Conservation (phyloP, 225 moss, liverwort and hornwort genomes). For the Sphagnum tenellum region DNA sequence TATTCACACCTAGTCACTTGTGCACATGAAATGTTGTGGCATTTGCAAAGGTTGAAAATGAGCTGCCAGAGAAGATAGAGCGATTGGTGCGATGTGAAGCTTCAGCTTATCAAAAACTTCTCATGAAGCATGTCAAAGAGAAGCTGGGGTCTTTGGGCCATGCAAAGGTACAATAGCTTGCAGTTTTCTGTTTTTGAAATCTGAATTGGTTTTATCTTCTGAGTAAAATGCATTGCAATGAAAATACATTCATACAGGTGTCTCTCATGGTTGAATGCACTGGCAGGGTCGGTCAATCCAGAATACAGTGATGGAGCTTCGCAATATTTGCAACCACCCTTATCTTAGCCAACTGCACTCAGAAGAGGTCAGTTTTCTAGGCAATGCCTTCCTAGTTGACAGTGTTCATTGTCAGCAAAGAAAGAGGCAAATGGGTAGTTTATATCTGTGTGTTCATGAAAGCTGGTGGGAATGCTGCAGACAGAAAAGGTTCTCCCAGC, state of each 20-base stretch:
- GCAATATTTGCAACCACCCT: constrained; percentile 98
- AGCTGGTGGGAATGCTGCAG: constrained; percentile 27
- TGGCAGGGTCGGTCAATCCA: constrained; percentile 91
- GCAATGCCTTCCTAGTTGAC: too few species aligned
- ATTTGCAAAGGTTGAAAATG: constrained; percentile 82
- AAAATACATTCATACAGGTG: not conserved
- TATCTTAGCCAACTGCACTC: constrained; percentile 97
- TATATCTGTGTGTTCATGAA: too few species aligned
- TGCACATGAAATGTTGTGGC: constrained; percentile 1
- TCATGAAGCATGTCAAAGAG: constrained; percentile 96
- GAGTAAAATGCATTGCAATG: not conserved
- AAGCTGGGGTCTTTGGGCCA: constrained; percentile 76
- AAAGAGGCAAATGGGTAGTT: not conserved
- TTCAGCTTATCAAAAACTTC: constrained; percentile 89
- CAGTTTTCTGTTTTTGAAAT: not conserved
- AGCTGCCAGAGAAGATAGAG: constrained; percentile 98
- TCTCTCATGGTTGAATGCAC: not conserved
- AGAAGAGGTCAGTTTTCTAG: constrained; percentile 53
- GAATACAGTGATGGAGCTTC: constrained; percentile 98
- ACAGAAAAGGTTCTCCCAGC: constrained; percentile 77
- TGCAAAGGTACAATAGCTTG: constrained; percentile 60
- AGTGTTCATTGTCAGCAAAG: not conserved
- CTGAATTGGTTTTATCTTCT: not conserved
- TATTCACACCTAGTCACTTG: too few species aligned
- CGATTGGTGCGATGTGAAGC: constrained; percentile 91